phyloP scores from a whole-genome alignment of 768 basidiomycete genomes.

The Agaricus blazei region DNA sequence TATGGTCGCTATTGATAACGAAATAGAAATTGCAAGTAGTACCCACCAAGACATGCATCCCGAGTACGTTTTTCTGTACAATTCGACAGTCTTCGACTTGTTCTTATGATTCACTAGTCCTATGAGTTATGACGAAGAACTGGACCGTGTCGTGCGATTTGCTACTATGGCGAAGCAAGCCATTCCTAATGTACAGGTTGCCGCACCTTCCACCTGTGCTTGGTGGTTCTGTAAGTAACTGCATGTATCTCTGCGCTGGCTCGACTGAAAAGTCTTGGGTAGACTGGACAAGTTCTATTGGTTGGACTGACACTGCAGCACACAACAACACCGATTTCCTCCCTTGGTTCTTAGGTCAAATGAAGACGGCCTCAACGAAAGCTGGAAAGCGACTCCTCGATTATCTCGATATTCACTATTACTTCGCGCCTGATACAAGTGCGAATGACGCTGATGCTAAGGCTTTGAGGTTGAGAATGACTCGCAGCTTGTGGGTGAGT shows the following conservation, averaged over 20 bases:
- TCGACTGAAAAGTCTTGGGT: not conserved
- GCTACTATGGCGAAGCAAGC: conserved; percentile 37
- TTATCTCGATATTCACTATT: conserved; percentile 53
- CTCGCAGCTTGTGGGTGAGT: conserved; percentile 46
- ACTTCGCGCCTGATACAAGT: conserved; percentile 47
- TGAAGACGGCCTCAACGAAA: conserved; percentile 31
- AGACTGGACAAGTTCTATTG: conserved; percentile 51
- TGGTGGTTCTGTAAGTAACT: conserved; percentile 38
- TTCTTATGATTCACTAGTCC: conserved; percentile 21
- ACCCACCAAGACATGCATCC: conserved; percentile 60
- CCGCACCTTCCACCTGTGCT: conserved; percentile 41
- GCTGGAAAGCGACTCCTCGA: conserved; percentile 43
- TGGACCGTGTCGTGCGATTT: conserved; percentile 37
- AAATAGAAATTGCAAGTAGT: conserved; percentile 49
- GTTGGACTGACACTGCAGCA: conserved; percentile 43
- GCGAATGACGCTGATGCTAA: conserved; percentile 48
- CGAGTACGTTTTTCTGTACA: conserved; percentile 19
- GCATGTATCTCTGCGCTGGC: not conserved
- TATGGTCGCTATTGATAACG: conserved; percentile 48
- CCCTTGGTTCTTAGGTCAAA: conserved; percentile 50
- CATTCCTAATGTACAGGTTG: conserved; percentile 38
- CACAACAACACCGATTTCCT: conserved; percentile 50
- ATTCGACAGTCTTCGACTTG: not conserved
- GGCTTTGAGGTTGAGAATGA: conserved; percentile 43
- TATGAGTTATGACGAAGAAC: conserved; percentile 48